Base-by-base conservation (phyloP, 768 basidiomycete species). In the Lentinula boryana region DNA sequence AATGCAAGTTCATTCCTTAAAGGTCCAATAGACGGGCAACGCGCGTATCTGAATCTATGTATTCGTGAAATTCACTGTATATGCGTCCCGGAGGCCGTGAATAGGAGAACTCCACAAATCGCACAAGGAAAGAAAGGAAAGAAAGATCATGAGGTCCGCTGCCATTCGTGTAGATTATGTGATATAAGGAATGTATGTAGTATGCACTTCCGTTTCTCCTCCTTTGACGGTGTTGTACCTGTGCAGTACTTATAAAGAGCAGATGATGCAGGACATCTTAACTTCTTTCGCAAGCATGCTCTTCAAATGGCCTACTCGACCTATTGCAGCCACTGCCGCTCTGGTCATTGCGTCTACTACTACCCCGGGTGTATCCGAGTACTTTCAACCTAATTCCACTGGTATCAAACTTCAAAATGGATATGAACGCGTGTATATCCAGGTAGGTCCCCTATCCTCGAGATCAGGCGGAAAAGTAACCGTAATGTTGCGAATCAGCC, bases 401-500 rank as follows among this genome's bases (percentile, higher is more conserved):
- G 72, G 71, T 9, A 70, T 76, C 38, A 71, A 74, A 50, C 60
- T 73, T 35, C 72, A 75, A 60, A 72, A 75, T 56, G 55, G 55
- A 13, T 76, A 74, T 55, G 70, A 73, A 65, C 67, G 68, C 7
- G 67, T 75, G 18, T 73, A 69, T 52, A 67, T 75, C 15, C 74
- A 75, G 66, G 73, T 70, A 48, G 48, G 60, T 60, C 33, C 38
- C n/a, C 33, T 9, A 38, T 15, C 38, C 27, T 10, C 40, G 31
- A 31, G 43, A 32, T 57, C 7, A 35, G 36, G 53, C 12, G 4
- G 41, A 43, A 43, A 27, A 27, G 27, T 27, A 5, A 16, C 16
- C 16, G 41, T 16, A 6, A 15, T 43, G n/a, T 13, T 43, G 60
- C 41, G 35, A n/a, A 40, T n/a, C 46, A 74, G 73, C 74, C 74